Evolutionary conservation across 257 asterid species (phyloP).

Genomic region (Fraxinus anomala): DNA sequence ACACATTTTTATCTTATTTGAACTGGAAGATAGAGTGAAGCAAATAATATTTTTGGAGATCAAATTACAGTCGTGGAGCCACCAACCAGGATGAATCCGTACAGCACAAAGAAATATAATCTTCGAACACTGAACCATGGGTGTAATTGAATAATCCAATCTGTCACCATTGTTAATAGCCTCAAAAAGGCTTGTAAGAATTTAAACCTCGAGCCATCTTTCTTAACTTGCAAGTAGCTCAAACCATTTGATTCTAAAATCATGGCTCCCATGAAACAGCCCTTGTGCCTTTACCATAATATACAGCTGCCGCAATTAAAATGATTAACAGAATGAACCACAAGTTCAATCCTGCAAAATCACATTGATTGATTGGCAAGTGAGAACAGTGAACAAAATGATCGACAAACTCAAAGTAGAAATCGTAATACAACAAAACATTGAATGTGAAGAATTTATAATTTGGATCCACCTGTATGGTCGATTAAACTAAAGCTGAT

Average conservation of each 20-base stretch:
- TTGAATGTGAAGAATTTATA: neutral
- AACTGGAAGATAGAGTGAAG: neutral
- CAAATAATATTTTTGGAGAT: neutral
- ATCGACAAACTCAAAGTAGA: neutral
- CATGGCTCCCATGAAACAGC: conserved; percentile 32
- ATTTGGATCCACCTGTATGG: neutral
- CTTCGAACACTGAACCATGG: neutral
- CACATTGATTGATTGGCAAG: conserved; percentile 8
- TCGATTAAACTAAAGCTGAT: neutral
- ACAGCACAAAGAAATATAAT: neutral
- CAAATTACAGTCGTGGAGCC: neutral
- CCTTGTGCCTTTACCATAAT: conserved; percentile 41
- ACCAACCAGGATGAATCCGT: neutral
- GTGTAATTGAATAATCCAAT: neutral
- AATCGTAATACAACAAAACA: neutral
- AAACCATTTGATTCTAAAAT: conserved; percentile 20
- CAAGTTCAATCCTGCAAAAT: conserved; percentile 60
- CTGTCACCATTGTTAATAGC: conserved; percentile 3
- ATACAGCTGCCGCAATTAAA: conserved; percentile 59
- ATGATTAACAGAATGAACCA: conserved; percentile 61
- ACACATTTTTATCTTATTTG: neutral
- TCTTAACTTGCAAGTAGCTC: conserved; percentile 15
- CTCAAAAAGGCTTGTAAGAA: neutral
- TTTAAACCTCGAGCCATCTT: neutral
- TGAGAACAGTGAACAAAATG: neutral